Evolutionary conservation across 2,329 filamentous ascomycete genomes (phyloP), one percentile per base, ranked within the genome.

Genomic region (Trichoderma citrinoviride): DNA sequence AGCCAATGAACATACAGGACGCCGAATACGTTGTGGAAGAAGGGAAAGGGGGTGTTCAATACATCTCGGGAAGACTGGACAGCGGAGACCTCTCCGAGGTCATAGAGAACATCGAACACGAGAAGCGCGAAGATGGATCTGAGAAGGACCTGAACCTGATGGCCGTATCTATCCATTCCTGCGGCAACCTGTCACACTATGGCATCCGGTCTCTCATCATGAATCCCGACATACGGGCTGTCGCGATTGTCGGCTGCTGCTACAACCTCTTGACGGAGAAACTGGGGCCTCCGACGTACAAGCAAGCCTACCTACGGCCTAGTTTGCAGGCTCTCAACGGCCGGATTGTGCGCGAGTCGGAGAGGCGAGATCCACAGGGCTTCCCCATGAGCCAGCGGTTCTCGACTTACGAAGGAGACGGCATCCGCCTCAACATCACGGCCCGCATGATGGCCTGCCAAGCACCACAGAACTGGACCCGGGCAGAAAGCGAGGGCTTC

Each of bases 381-480:
- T 99, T 97, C 72, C 95, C 95, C 0, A 95, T 99, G 90, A 96
- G 91, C 65, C 81, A 88, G 50, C 84, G 83, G 15, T 81, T 97
- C 55, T 82, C 73, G 77, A 86, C 76, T 3, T 85, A 89, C 70
- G 76, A 80, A 21, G 79, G 77, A 17, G 80, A 82, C 8, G 92
- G 93, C 2, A 83, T 98, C 53, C 85, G 91, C 25, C 83, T 98
- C 65, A 98, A 99, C 77, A 97, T 98, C 73, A 99, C 95, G 4
- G 93, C 95, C 1, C 87, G 95, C 50, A 97, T 97, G 90, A 97
- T 98, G 94, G 94, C 94, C 3, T 93, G 96, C 56, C 95, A 99
- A 79, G 95, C 95, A 7, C 93, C 95, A 1, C 83, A 88, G 66
- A 99, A 99, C 79, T 99, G 95, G 95, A 90, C 90, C 2, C 81